Evolutionary conservation across 768 basidiomycete species (phyloP).

Genomic region (Lactarius evosmus): DNA sequence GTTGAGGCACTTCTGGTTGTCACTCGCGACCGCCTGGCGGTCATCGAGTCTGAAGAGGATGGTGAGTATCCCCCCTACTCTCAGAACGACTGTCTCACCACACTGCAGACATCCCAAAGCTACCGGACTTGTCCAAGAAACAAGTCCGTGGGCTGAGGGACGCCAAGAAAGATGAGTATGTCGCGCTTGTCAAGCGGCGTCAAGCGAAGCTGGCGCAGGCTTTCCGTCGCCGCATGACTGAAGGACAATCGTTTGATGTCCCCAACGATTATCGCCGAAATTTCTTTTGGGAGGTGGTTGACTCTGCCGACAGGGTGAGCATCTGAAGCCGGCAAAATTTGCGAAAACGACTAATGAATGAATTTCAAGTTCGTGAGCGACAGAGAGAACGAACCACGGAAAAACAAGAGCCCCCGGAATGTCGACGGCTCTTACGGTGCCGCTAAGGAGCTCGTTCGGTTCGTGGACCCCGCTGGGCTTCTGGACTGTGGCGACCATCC

Average conservation of each 20-base stretch:
- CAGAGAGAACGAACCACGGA: background rate
- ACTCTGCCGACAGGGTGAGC: background rate
- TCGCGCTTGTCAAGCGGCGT: background rate
- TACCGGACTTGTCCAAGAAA: no score
- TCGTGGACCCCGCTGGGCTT: background rate
- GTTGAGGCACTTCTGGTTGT: no score
- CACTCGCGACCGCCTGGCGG: no score
- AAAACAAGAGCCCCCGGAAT: background rate
- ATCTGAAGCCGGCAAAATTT: background rate
- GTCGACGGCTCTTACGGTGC: background rate
- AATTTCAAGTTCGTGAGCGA: background rate
- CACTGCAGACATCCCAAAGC: no score
- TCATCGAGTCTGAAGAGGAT: no score
- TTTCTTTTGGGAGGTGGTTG: background rate
- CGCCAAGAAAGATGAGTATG: background rate
- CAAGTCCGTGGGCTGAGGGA: background rate
- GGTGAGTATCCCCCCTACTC: no score
- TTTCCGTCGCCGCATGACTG: background rate
- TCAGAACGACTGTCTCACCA: no score
- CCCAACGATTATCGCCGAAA: background rate
- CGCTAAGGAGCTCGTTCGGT: background rate
- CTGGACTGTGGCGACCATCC: background rate
- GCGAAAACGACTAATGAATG: conserved; percentile 28
- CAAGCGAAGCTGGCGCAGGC: background rate
- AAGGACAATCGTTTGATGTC: background rate